Evolutionary conservation across 108 stramenopile species (phyloP).

Genomic region (Stephanodiscus minutulus): DNA sequence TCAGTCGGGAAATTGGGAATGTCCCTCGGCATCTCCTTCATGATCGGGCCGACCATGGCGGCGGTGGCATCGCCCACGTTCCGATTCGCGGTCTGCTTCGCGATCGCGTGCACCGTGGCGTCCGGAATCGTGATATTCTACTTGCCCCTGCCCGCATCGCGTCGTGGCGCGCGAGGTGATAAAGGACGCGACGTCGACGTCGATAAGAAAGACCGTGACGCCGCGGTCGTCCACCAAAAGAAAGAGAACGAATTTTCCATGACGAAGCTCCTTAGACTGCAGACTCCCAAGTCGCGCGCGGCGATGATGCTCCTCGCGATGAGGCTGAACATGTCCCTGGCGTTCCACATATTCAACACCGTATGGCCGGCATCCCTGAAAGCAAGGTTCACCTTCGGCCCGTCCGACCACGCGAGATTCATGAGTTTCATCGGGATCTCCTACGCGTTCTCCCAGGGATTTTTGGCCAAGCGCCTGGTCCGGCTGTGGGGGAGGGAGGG

Average conservation of each 20-base stretch:
- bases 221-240: not conserved
- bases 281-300: constrained; percentile 61
- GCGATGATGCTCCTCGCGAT: constrained; percentile 62
- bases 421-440: constrained; percentile 80
- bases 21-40: constrained; percentile 81
- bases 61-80: constrained; percentile 51
- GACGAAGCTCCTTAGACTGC: constrained; percentile 20
- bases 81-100: constrained; percentile 52
- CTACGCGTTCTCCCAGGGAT: constrained; percentile 84
- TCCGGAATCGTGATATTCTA: constrained; percentile 41
- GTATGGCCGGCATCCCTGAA: constrained; percentile 80
- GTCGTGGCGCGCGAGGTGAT: constrained; percentile 7
- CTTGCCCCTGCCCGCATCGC: constrained; percentile 49
- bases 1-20: constrained; percentile 80
- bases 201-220: not conserved
- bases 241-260: constrained; percentile 30
- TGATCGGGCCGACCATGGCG: constrained; percentile 72
- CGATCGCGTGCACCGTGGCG: constrained; percentile 49
- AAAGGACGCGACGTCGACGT: constrained; percentile 11
- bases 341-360: constrained; percentile 85
- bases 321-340: constrained; percentile 70
- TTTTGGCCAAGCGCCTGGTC: constrained; percentile 67
- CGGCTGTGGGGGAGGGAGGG: constrained; percentile 45
- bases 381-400: constrained; percentile 77
- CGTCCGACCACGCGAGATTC: constrained; percentile 74